phyloP scores from a whole-genome alignment of 2,329 filamentous ascomycete species.

The Colletotrichum lentis region DNA sequence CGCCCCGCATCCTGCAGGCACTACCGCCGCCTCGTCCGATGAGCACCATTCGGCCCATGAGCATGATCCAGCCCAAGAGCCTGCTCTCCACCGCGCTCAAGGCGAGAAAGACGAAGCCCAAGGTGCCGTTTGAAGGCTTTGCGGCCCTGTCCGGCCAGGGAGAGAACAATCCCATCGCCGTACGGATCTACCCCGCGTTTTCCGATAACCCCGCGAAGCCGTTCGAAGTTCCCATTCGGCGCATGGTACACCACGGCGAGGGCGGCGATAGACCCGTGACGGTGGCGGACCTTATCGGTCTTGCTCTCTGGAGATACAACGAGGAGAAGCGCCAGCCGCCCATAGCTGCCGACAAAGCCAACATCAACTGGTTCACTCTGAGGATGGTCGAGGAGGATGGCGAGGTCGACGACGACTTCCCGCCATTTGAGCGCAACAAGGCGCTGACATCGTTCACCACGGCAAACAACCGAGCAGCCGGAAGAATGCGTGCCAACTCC shows the following conservation, averaged over 20 bases:
- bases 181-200: conserved; percentile 80
- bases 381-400: conserved; percentile 86
- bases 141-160: conserved; percentile 80
- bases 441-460: conserved; percentile 81
- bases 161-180: conserved; percentile 76
- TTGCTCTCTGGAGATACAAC: conserved; percentile 79
- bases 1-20: conserved; percentile 67
- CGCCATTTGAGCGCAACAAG: conserved; percentile 77
- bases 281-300: conserved; percentile 82
- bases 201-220: conserved; percentile 70
- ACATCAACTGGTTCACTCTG: conserved; percentile 83
- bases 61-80: conserved; percentile 74
- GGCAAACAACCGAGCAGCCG: conserved; percentile 74
- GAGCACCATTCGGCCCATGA: conserved; percentile 69
- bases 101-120: conserved; percentile 73
- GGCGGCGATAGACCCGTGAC: conserved; percentile 69
- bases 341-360: conserved; percentile 70
- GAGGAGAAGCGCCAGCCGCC: conserved; percentile 77
- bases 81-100: conserved; percentile 76
- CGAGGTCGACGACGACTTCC: conserved; percentile 86
- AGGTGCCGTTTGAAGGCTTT: conserved; percentile 79
- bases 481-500: conserved; percentile 70
- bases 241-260: conserved; percentile 73
- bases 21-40: conserved; percentile 76
- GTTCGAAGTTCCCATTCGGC: conserved; percentile 75